These are phyloP conservation scores for Cladobotryum mycophilum DNA, from an alignment of 2,329 filamentous ascomycete species.

Conservation along the genomic window DNA sequence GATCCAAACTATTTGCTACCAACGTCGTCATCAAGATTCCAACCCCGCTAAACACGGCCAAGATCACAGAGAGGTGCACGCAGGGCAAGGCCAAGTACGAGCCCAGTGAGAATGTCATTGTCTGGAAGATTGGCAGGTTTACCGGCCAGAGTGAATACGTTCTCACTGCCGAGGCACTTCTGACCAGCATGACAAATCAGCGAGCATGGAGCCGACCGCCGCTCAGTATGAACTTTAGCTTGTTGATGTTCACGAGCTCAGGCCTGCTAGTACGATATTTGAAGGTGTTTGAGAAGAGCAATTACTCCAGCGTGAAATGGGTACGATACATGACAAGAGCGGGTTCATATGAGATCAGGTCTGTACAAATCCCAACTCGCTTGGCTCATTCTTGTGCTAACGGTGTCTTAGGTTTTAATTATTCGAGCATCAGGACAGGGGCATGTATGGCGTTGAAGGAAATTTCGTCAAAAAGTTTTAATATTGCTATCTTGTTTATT, in stretches of 20 bases:
- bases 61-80: slow-evolving; percentile 84
- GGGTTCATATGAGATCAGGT: slow-evolving; percentile 96
- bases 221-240: slow-evolving; percentile 81
- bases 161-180: slow-evolving; percentile 82
- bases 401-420: slow-evolving; percentile 27
- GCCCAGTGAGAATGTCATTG: slow-evolving; percentile 93
- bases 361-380: slow-evolving; percentile 14
- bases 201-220: slow-evolving; percentile 95
- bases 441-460: slow-evolving; percentile 15
- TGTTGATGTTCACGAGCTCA: slow-evolving; percentile 97
- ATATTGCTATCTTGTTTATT: slow-evolving; percentile 9
- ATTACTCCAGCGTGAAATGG: slow-evolving; percentile 99
- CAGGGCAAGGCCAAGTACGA: slow-evolving; percentile 99
- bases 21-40: slow-evolving; percentile 94
- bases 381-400: neutral
- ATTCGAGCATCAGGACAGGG: slow-evolving; percentile 7
- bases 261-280: slow-evolving; percentile 88
- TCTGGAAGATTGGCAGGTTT: slow-evolving; percentile 99
- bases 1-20: slow-evolving; percentile 90
- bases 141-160: slow-evolving; percentile 97
- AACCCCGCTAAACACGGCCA: slow-evolving; percentile 91
- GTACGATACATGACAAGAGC: slow-evolving; percentile 98
- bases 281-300: slow-evolving; percentile 99
- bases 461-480: slow-evolving; percentile 11
- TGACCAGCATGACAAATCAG: slow-evolving; percentile 97